phyloP scores from a whole-genome alignment of 129 eudicot species.

The Pulicaria dysenterica region DNA sequence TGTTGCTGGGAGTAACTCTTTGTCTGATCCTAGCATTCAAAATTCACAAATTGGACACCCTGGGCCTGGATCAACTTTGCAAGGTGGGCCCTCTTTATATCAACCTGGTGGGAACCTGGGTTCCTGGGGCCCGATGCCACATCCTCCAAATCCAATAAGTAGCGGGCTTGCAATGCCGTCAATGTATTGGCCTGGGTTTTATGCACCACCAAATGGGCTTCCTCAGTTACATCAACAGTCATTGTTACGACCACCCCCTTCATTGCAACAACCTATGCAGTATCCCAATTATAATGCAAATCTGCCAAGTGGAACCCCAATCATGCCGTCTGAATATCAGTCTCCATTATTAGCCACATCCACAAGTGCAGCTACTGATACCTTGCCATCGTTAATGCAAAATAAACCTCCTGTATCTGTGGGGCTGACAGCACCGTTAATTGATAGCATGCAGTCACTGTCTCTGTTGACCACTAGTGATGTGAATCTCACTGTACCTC shows the following conservation, averaged over 20 bases:
- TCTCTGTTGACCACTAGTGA: constrained; percentile 42
- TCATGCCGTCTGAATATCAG: constrained; percentile 48
- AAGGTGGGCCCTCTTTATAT: constrained; percentile 66
- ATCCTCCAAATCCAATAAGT: constrained; percentile 57
- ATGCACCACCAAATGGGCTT: constrained; percentile 67
- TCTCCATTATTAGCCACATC: constrained; percentile 36
- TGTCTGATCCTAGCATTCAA: constrained; percentile 49
- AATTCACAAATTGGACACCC: constrained; percentile 61
- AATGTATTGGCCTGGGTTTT: constrained; percentile 92
- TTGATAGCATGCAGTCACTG: constrained; percentile 44
- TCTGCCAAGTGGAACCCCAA: constrained; percentile 52
- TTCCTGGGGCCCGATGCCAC: constrained; percentile 77
- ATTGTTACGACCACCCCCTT: constrained; percentile 69
- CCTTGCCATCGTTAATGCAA: constrained; percentile 42
- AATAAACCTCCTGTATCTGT: constrained; percentile 45
- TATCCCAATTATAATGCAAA: constrained; percentile 59
- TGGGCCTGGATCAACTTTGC: constrained; percentile 71
- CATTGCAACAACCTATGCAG: constrained; percentile 69
- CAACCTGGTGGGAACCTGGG: constrained; percentile 75
- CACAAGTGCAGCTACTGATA: constrained; percentile 46
- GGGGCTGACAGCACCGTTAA: constrained; percentile 32
- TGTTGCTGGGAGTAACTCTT: constrained; percentile 40
- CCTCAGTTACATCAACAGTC: constrained; percentile 82
- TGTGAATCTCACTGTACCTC: constrained; percentile 31
- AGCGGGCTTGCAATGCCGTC: constrained; percentile 83